A percentile compares a stretch with the other conserved stretches of the same genome.
These are phyloP conservation scores for Hypericum perforatum DNA, from an alignment of 345 rosid genomes.

Conservation along the genomic window DNA sequence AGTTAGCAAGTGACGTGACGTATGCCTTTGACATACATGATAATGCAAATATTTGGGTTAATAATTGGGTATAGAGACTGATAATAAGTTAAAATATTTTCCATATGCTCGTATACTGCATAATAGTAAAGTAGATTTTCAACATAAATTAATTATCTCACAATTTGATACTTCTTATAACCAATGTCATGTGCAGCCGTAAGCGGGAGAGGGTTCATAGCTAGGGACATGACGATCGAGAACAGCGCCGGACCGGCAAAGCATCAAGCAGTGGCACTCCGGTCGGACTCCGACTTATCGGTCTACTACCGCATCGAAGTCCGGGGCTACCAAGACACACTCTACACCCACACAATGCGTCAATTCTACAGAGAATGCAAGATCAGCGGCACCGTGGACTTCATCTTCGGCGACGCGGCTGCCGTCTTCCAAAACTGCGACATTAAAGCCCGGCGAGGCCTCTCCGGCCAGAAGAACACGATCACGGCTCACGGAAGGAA, in stretches of 20 bases:
- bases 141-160: too few relatives aligned
- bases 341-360: slow-evolving; percentile 27
- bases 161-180: too few relatives aligned
- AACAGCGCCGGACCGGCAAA: slow-evolving; percentile 31
- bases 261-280: slow-evolving; percentile 36
- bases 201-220: slow-evolving; percentile 31
- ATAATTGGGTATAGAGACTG: too few relatives aligned
- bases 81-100: too few relatives aligned
- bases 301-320: slow-evolving; percentile 25
- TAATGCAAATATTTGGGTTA: too few relatives aligned
- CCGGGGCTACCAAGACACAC: slow-evolving; percentile 28
- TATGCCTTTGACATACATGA: too few relatives aligned
- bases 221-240: slow-evolving; percentile 23
- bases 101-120: too few relatives aligned
- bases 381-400: slow-evolving; percentile 30
- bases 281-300: slow-evolving; percentile 32
- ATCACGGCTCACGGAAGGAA: slow-evolving; percentile 32
- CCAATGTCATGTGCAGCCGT: slow-evolving; percentile 20
- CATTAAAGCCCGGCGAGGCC: slow-evolving; percentile 16
- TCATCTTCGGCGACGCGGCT: slow-evolving; percentile 29
- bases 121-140: too few relatives aligned
- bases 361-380: slow-evolving; percentile 30
- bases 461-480: slow-evolving; percentile 24
- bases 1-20: too few relatives aligned
- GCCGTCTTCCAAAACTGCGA: slow-evolving; percentile 28